Base-by-base conservation (phyloP, 2,329 filamentous ascomycete genomes). In the Aspergillus fumigatiaffinis region DNA sequence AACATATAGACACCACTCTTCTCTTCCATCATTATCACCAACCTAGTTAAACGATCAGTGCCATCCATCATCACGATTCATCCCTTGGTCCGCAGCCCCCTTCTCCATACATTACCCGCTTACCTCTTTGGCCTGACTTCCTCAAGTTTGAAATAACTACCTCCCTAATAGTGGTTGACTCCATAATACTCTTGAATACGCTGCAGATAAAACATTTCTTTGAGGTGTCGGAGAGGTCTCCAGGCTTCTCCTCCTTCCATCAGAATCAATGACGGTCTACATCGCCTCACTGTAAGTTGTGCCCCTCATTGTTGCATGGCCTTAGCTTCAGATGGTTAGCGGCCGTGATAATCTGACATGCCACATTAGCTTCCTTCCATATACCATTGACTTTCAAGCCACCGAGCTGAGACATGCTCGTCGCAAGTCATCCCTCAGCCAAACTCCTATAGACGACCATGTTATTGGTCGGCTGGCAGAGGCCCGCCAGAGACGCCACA, bases 351-450 rank as follows among this genome's bases (percentile, higher is more conserved):
- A 49, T 50, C 55, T 61, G 48, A 63, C 38, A 20, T 8, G 14
- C 17, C 20, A 23, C 28, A 21, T 25, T 53, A 74, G 71, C 14
- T 74, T 73, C 49, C 71, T 74, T 42, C 72, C 72, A 1, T 74
- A 73, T 53, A 74, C 72, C 10, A 73, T 74, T 57, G 67, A 73
- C 55, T 74, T 74, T 47, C 64, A 68, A 51, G 54, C 66, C 14
- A 61, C 67, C 3, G 63, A 61, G n/a, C 52, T 58, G n/a, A 63
- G 58, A 32, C 53, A 59, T 55, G 56, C 51, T 56, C 61, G 64
- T 28, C 64, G 65, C 51, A 63, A 61, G 44, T 70, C 65, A 8
- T 65, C 66, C 4, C 60, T 51, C 53, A 67, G 62, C 52, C 62
- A 66, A 54, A 53, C 62, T 23, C 57, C 62, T 12, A 60, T 63